phyloP scores from a whole-genome alignment of 1,139 yeast genomes.

The Chernovozyma aurita region DNA sequence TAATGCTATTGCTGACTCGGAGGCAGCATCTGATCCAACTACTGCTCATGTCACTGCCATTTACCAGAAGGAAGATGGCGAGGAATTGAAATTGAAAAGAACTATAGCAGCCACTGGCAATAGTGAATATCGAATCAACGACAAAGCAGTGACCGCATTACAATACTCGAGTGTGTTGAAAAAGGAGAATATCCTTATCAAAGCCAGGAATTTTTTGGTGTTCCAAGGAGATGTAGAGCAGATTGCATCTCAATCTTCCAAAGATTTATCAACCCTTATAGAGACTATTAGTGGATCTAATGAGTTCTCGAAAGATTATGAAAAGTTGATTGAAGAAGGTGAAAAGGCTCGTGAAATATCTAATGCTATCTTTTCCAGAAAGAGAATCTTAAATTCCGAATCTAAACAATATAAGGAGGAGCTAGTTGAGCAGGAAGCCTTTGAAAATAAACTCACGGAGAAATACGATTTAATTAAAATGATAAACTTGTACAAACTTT shows the following conservation, averaged over 20 bases:
- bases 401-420: slow-evolving; percentile 78
- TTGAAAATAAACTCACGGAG: slow-evolving; percentile 52
- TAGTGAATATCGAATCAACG: slow-evolving; percentile 70
- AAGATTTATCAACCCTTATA: slow-evolving; percentile 65
- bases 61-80: slow-evolving; percentile 62
- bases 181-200: slow-evolving; percentile 78
- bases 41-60: slow-evolving; percentile 79
- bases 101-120: slow-evolving; percentile 52
- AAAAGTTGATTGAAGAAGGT: slow-evolving; percentile 57
- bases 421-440: slow-evolving; percentile 65
- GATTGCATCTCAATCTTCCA: slow-evolving; percentile 83
- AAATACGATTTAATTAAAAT: slow-evolving; percentile 42
- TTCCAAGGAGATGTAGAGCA: slow-evolving; percentile 97
- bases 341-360: slow-evolving; percentile 67
- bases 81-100: slow-evolving; percentile 49
- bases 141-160: slow-evolving; percentile 53
- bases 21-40: slow-evolving; percentile 37
- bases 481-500: slow-evolving; percentile 62
- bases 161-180: slow-evolving; percentile 67
- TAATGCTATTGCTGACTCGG: too few species aligned
- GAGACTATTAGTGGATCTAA: slow-evolving; percentile 83
- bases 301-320: slow-evolving; percentile 66
- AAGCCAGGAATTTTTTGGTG: slow-evolving; percentile 87
- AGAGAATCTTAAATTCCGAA: slow-evolving; percentile 71
- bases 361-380: slow-evolving; percentile 62